Base-by-base conservation (phyloP, 805 yeast species). In the Starmera pachycereana region DNA sequence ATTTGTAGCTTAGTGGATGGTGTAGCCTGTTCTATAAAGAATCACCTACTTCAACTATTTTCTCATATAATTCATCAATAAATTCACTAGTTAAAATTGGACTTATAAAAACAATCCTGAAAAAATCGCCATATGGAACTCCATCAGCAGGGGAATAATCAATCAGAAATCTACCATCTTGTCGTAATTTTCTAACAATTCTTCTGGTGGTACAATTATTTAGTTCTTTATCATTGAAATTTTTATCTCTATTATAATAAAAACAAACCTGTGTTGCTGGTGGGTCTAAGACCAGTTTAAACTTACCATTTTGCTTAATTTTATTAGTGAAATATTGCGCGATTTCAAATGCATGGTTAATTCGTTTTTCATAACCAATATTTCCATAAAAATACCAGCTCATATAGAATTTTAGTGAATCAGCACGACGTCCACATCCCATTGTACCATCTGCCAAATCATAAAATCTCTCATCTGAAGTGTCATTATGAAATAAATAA, bases 351-450 rank as follows among this genome's bases (percentile, higher is more conserved):
- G 94, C 90, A 53, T 83, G 89, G 50, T 85, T 82, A 6, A 86
- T 71, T 33, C 95, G 65, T 36, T 65, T 54, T 29, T 62, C 76
- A 49, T 78, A 81, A 1, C 95, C 95, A 31, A 58, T 50, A 4
- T 63, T 58, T 4, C 95, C 95, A 51, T 79, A 86, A 65, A 81
- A 86, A 43, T 79, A 64, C 95, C 95, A 85, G 1, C 83, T 77
- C 54, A 86, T 57, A 56, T 81, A 85, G 51, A 86, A 67, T 60
- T 85, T 85, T 57, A 85, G 63, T 4, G 90, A 74, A 57, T 86
- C 95, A 0, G 92, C 77, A 40, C 95, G 70, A 49, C 95, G 73
- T 12, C 95, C 95, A 56, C 95, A 85, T 8, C 94, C 95, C 89
- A 86, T 79, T 3, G 95, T 86, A 12, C 92, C 94, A 56, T 83